A percentile compares a stretch with the other conserved stretches of the same genome.
phyloP scores from a whole-genome alignment of 2,329 filamentous ascomycete species.

The Fusarium keratoplasticum region DNA sequence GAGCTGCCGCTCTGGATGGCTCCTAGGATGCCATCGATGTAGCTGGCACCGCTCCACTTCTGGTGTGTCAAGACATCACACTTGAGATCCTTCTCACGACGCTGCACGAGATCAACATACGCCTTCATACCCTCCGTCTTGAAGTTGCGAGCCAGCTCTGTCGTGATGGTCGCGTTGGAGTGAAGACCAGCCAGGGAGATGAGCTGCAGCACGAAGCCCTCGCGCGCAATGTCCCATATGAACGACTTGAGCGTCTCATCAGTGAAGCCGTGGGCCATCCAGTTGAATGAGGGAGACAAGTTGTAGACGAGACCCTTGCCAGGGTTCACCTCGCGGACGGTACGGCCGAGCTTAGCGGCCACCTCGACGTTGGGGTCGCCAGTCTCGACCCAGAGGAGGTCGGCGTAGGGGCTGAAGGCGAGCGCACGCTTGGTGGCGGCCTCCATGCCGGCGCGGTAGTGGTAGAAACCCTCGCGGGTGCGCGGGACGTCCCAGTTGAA shows the following conservation, averaged over 20 bases:
- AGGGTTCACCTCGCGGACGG: slow-evolving; percentile 77
- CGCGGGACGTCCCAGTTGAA: slow-evolving; percentile 94
- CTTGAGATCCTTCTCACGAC: slow-evolving; percentile 87
- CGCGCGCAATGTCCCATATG: slow-evolving; percentile 94
- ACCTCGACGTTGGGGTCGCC: slow-evolving; percentile 87
- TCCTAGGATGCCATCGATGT: slow-evolving; percentile 91
- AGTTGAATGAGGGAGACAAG: slow-evolving; percentile 96
- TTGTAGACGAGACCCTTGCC: slow-evolving; percentile 97
- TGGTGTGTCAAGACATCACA: slow-evolving; percentile 96
- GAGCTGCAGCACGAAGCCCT: slow-evolving; percentile 81
- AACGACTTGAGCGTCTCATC: slow-evolving; percentile 87
- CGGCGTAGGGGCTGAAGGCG: slow-evolving; percentile 90
- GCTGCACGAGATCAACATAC: slow-evolving; percentile 94
- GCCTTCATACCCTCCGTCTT: slow-evolving; percentile 95
- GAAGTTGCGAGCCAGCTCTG: slow-evolving; percentile 84
- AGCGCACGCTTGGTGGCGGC: slow-evolving; percentile 94
- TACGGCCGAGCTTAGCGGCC: slow-evolving; percentile 77
- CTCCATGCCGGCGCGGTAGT: slow-evolving; percentile 84
- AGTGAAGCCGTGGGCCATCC: slow-evolving; percentile 94
- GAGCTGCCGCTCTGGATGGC: slow-evolving; percentile 93
- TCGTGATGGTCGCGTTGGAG: slow-evolving; percentile 71
- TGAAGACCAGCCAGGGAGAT: slow-evolving; percentile 75
- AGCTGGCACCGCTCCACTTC: slow-evolving; percentile 78
- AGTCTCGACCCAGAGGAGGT: slow-evolving; percentile 97
- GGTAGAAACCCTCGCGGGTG: slow-evolving; percentile 93